Percentiles rank a stretch among this genome's conserved stretches.
Evolutionary conservation across 1,284 basidiomycete species (phyloP).

Genomic region (Ganoderma boninense): DNA sequence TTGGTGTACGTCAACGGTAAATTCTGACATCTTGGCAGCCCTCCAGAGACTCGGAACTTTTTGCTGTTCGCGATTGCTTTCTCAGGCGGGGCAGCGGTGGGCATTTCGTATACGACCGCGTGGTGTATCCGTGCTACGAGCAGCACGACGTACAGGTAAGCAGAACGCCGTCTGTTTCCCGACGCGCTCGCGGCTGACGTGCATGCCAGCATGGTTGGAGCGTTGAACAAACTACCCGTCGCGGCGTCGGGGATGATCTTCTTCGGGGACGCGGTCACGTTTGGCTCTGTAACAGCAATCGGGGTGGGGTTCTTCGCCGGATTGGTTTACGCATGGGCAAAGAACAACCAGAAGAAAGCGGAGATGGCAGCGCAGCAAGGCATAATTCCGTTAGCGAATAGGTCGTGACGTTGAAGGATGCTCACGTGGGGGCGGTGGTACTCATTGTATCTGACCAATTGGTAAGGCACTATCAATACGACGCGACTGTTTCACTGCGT

Average conservation of each 20-base stretch:
- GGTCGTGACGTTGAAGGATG: constrained; percentile 46
- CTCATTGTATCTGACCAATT: constrained; percentile 10
- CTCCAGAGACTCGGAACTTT: constrained; percentile 81
- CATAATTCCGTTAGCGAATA: constrained; percentile 67
- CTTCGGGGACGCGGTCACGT: constrained; percentile 90
- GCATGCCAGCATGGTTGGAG: constrained; percentile 92
- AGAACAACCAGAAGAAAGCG: constrained; percentile 85
- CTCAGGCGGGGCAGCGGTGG: constrained; percentile 96
- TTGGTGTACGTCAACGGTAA: not conserved
- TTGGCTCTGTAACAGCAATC: constrained; percentile 91
- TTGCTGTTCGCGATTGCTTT: constrained; percentile 92
- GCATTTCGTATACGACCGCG: constrained; percentile 98
- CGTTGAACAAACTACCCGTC: constrained; percentile 97
- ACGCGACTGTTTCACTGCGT: constrained; percentile 15
- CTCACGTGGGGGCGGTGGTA: constrained; percentile 3
- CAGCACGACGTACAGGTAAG: constrained; percentile 94
- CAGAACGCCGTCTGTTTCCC: constrained; percentile 23
- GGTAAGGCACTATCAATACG: constrained; percentile 6
- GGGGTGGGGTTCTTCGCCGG: constrained; percentile 93
- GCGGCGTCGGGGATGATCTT: constrained; percentile 97
- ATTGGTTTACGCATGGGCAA: constrained; percentile 88
- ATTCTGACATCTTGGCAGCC: constrained; percentile 58
- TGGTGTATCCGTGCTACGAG: constrained; percentile 98
- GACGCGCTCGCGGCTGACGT: constrained; percentile 13
- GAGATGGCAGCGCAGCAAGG: constrained; percentile 57